Percentiles rank a stretch among this genome's conserved stretches.
Conservation (phyloP, 768 basidiomycete species). For the Boletales sp. region DNA sequence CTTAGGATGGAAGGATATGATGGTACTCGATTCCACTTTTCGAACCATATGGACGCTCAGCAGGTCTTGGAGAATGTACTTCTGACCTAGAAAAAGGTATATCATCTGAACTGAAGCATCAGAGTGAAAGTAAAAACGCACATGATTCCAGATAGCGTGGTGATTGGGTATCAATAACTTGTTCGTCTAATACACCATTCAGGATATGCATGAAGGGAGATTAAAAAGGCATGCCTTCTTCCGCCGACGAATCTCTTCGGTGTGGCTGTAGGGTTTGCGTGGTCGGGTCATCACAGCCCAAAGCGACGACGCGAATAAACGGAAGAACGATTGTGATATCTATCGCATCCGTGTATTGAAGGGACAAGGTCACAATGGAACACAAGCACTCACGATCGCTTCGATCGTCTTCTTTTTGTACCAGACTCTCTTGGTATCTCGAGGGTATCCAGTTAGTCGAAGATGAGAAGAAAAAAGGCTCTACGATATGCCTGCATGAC, state of each 20-base stretch:
- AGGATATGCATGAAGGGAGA: background rate
- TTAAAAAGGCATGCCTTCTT: conserved; percentile 6
- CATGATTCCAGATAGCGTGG: conserved; percentile 37
- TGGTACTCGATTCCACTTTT: conserved; percentile 17
- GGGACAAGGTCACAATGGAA: conserved; percentile 14
- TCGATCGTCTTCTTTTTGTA: conserved; percentile 38
- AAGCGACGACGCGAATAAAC: conserved; percentile 42
- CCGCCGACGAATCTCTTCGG: background rate
- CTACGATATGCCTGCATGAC: conserved; percentile 43
- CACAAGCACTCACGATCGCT: conserved; percentile 51
- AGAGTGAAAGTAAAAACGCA: conserved; percentile 19
- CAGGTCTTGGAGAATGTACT: conserved; percentile 39
- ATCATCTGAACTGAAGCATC: background rate
- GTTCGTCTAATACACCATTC: conserved; percentile 10
- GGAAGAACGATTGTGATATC: conserved; percentile 56
- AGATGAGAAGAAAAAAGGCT: conserved; percentile 65
- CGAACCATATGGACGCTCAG: conserved; percentile 52
- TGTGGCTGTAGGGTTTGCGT: background rate
- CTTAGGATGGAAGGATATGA: conserved; percentile 31
- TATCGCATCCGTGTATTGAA: conserved; percentile 16
- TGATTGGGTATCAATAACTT: conserved; percentile 50
- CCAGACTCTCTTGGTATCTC: conserved; percentile 52
- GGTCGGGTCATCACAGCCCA: background rate
- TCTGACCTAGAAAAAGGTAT: conserved; percentile 10
- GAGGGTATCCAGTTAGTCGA: conserved; percentile 67